phyloP scores from a whole-genome alignment of 345 rosid species.

The Hibiscus mutabilis region DNA sequence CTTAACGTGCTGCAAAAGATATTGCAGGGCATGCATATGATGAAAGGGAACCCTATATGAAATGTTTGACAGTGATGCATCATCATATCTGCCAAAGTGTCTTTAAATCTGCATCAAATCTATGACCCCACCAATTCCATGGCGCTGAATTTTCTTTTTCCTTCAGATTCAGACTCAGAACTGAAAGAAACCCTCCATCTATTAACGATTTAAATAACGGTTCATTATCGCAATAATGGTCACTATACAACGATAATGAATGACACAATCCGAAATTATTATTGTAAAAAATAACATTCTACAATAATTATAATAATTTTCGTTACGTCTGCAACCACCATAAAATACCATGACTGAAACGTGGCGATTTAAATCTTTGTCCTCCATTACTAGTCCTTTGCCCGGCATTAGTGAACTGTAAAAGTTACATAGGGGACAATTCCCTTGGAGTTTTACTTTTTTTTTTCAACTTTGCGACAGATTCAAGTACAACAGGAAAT shows the following conservation, averaged over 20 bases:
- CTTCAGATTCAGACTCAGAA: not conserved
- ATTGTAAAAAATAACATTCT: no score
- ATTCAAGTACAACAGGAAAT: conserved; percentile 13
- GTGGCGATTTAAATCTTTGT: no score
- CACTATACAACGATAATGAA: no score
- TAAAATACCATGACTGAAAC: no score
- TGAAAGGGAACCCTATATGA: not conserved
- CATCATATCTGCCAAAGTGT: conserved; percentile 9
- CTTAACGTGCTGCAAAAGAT: conserved; percentile 1
- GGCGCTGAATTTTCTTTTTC: not conserved
- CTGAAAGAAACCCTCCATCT: not conserved
- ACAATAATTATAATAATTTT: no score
- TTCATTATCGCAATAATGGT: no score
- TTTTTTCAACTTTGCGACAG: not conserved
- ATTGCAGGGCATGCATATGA: not conserved
- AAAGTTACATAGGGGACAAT: not conserved
- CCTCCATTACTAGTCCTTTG: not conserved
- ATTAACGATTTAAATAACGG: no score
- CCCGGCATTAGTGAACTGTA: conserved; percentile 3
- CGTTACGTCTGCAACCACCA: no score
- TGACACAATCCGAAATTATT: no score
- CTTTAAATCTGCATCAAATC: conserved; percentile 7
- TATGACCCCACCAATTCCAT: conserved; percentile 3
- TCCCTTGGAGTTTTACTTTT: not conserved
- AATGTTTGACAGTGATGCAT: conserved; percentile 17